Evolutionary conservation across 768 basidiomycete species (phyloP).

Genomic region (Antrodiella citrinella): DNA sequence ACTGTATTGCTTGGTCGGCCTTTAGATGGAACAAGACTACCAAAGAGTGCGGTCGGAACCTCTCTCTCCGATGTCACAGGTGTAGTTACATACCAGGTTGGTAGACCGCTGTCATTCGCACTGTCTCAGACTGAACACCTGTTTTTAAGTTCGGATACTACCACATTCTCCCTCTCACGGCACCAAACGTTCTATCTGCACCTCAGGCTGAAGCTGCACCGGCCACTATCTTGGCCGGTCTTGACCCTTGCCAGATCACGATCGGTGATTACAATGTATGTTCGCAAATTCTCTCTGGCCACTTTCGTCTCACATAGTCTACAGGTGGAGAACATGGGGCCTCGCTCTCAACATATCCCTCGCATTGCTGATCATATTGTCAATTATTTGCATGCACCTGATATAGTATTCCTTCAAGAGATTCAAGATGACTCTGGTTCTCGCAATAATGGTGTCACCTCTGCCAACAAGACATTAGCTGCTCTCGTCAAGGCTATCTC

Average conservation of each 20-base stretch:
- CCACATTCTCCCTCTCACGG: conserved; percentile 49
- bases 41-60: conserved; percentile 38
- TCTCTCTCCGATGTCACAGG: conserved; percentile 44
- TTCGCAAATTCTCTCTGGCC: not conserved
- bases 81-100: conserved; percentile 43
- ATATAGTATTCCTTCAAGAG: conserved; percentile 57
- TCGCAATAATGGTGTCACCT: conserved; percentile 44
- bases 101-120: not conserved
- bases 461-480: conserved; percentile 43
- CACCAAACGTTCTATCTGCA: conserved; percentile 35
- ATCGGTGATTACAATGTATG: conserved; percentile 56
- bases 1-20: conserved; percentile 45
- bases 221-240: conserved; percentile 28
- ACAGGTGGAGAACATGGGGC: conserved; percentile 50
- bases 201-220: conserved; percentile 26
- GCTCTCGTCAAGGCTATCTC: conserved; percentile 43
- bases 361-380: conserved; percentile 47
- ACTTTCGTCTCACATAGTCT: not conserved
- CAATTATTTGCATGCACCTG: conserved; percentile 39
- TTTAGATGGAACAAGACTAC: conserved; percentile 45
- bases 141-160: conserved; percentile 34
- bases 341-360: conserved; percentile 39
- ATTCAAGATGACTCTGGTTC: conserved; percentile 53
- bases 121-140: not conserved
- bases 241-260: conserved; percentile 36